Percentiles rank a stretch among this genome's conserved stretches.
phyloP scores from a whole-genome alignment of 352 stramenopile species.

The Phytophthora ramorum region DNA sequence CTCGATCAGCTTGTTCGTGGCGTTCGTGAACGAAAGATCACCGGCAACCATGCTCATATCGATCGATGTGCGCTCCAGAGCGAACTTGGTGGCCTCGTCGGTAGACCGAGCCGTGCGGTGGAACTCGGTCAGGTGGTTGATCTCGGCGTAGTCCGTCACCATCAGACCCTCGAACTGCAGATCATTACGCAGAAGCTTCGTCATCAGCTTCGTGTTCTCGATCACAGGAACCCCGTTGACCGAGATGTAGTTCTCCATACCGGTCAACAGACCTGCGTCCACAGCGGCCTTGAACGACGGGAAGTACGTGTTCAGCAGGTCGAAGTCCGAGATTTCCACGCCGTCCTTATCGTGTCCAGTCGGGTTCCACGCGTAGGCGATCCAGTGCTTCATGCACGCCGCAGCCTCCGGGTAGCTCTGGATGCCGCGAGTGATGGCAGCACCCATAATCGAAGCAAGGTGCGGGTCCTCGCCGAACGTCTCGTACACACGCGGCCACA shows the following conservation, averaged over 20 bases:
- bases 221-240: constrained; percentile 89
- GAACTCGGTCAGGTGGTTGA: constrained; percentile 69
- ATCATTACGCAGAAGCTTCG: constrained; percentile 73
- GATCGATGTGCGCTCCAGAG: constrained; percentile 71
- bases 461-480: constrained; percentile 85
- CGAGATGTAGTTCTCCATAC: constrained; percentile 94
- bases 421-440: constrained; percentile 69
- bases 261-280: constrained; percentile 68
- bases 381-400: constrained; percentile 88
- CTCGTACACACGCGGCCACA: too few relatives aligned
- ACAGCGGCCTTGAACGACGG: constrained; percentile 78
- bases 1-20: constrained; percentile 40
- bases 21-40: constrained; percentile 49
- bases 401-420: constrained; percentile 65
- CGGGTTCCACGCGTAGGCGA: constrained; percentile 75
- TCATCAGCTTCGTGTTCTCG: constrained; percentile 69
- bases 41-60: constrained; percentile 90
- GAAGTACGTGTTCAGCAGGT: constrained; percentile 81
- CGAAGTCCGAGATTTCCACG: constrained; percentile 65
- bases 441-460: constrained; percentile 74
- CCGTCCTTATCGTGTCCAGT: constrained; percentile 81
- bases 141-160: too few relatives aligned
- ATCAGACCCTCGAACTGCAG: constrained; percentile 83
- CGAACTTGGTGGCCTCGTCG: constrained; percentile 61
- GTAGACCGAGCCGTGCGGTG: constrained; percentile 45